These are phyloP conservation scores for Trichoderma sp. DNA, from an alignment of 2,329 filamentous ascomycete species.

Conservation along the genomic window DNA sequence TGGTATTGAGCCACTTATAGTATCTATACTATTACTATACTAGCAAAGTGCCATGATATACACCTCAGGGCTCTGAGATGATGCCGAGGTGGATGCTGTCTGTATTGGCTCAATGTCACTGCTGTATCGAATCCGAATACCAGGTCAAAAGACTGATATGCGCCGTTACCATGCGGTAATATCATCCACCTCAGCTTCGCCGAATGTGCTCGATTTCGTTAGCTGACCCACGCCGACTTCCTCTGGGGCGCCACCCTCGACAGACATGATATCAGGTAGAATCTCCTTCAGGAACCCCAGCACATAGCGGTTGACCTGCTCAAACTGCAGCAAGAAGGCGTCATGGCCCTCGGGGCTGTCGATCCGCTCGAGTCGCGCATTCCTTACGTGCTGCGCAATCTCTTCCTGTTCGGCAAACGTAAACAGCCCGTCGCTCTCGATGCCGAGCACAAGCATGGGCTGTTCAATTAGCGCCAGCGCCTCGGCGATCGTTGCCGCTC, in stretches of 20 bases:
- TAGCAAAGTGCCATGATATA: neutral
- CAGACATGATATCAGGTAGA: constrained; percentile 83
- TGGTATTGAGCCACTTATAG: neutral
- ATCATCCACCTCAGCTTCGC: constrained; percentile 92
- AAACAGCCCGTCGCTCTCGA: constrained; percentile 93
- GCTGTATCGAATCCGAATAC: neutral
- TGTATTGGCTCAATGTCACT: neutral
- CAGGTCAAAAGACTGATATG: neutral
- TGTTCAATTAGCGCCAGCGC: constrained; percentile 82
- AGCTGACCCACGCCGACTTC: constrained; percentile 57
- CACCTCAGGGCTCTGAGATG: neutral
- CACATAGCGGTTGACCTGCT: constrained; percentile 90
- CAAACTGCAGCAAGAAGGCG: constrained; percentile 92
- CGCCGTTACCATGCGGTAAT: constrained; percentile 80
- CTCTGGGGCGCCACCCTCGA: constrained; percentile 48
- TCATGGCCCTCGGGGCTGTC: constrained; percentile 95
- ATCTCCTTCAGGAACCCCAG: constrained; percentile 78
- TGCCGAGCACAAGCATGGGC: constrained; percentile 86
- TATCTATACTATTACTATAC: neutral
- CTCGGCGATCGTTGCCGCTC: constrained; percentile 63
- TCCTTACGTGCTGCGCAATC: constrained; percentile 74
- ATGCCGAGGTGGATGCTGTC: neutral
- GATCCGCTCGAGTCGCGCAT: constrained; percentile 77
- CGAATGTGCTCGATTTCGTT: constrained; percentile 87
- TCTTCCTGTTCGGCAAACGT: constrained; percentile 97